phyloP scores from a whole-genome alignment of 2,329 filamentous ascomycete species.

The Colletotrichum spinosum region DNA sequence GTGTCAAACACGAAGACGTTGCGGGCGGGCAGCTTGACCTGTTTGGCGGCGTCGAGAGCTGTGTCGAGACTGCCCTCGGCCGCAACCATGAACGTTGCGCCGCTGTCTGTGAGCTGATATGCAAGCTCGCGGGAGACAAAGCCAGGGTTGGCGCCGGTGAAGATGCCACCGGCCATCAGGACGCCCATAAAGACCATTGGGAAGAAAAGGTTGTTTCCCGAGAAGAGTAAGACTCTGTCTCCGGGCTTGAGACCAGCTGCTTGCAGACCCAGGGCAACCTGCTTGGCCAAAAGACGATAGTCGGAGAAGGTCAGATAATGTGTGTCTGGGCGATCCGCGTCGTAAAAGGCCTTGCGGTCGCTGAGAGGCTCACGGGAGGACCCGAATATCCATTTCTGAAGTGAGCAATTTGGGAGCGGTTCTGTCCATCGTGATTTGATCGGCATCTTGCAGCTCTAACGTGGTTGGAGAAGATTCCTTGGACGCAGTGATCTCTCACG shows the following conservation, averaged over 20 bases:
- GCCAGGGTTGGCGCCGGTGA: slow-evolving; percentile 79
- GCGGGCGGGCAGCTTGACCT: slow-evolving; percentile 64
- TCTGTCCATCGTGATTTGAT: slow-evolving; percentile 60
- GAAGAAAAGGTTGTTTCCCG: slow-evolving; percentile 79
- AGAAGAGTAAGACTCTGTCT: slow-evolving; percentile 80
- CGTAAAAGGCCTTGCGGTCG: slow-evolving; percentile 65
- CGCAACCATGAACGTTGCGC: slow-evolving; percentile 75
- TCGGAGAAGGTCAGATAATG: slow-evolving; percentile 72
- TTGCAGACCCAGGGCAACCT: slow-evolving; percentile 75
- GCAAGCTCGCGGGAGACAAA: slow-evolving; percentile 77
- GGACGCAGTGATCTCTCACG: no score
- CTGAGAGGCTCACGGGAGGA: slow-evolving; percentile 57
- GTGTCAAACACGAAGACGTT: slow-evolving; percentile 76
- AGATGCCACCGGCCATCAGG: slow-evolving; percentile 82
- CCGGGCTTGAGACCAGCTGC: slow-evolving; percentile 73
- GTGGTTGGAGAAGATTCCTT: neutral
- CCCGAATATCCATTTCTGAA: slow-evolving; percentile 68
- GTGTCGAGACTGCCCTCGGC: slow-evolving; percentile 69
- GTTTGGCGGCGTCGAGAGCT: slow-evolving; percentile 73
- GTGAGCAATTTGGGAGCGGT: slow-evolving; percentile 59
- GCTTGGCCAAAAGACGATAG: slow-evolving; percentile 78
- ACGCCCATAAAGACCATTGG: slow-evolving; percentile 78
- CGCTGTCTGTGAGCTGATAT: slow-evolving; percentile 80
- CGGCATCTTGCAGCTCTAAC: slow-evolving; percentile 50
- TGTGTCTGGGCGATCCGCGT: slow-evolving; percentile 74